Percentiles rank a stretch among this genome's conserved stretches.
phyloP scores from a whole-genome alignment of 768 basidiomycete species.

The Tulasnella calospora region DNA sequence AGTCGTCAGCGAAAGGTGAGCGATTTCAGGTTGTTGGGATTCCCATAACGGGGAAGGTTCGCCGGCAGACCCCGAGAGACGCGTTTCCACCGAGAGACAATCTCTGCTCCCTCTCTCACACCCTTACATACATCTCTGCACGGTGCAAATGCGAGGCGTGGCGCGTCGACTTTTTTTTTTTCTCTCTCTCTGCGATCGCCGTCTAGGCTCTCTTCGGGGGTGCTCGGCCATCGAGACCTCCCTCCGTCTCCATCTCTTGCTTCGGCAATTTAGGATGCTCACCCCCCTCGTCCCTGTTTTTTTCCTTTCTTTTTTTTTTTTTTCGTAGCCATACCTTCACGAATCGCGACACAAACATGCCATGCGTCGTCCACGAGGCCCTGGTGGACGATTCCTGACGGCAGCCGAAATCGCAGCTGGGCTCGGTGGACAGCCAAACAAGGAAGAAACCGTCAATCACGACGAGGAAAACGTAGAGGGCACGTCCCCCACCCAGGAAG shows the following conservation, averaged over 20 bases:
- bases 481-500: background rate
- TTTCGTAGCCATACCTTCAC: constrained; percentile 84
- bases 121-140: too few species aligned
- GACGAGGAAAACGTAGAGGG: background rate
- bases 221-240: background rate
- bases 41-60: background rate
- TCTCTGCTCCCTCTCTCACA: constrained; percentile 23
- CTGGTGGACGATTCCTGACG: constrained; percentile 95
- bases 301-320: background rate
- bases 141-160: background rate
- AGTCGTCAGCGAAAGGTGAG: constrained; percentile 86
- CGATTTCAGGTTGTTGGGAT: constrained; percentile 17
- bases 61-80: constrained; percentile 1
- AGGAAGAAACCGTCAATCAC: background rate
- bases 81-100: constrained; percentile 2
- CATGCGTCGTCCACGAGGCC: constrained; percentile 93
- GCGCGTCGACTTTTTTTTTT: background rate
- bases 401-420: constrained; percentile 59
- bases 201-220: constrained; percentile 10
- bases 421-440: background rate
- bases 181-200: background rate
- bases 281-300: background rate
- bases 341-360: constrained; percentile 98
- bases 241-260: background rate
- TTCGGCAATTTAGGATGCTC: background rate